phyloP scores from a whole-genome alignment of 257 asterid genomes.

The Solanum peruvianum region DNA sequence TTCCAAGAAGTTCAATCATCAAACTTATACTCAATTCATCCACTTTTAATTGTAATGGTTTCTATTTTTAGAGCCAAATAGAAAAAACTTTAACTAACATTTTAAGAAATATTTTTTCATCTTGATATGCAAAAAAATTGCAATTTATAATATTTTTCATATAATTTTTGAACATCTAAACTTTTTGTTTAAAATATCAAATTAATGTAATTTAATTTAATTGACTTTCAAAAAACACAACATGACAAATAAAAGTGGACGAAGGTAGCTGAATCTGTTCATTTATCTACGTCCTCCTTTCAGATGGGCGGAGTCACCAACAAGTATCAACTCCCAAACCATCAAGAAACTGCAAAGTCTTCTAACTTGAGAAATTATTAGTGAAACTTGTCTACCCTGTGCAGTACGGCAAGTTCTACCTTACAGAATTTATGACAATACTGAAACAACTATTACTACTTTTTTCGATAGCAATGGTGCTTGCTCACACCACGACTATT shows the following conservation, averaged over 20 bases:
- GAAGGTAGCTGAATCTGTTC: too few species aligned
- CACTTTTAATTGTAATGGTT: too few species aligned
- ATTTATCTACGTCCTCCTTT: background rate
- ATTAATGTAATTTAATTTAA: too few species aligned
- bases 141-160: too few species aligned
- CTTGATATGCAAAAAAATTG: too few species aligned
- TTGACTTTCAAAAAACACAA: too few species aligned
- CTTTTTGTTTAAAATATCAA: too few species aligned
- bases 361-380: background rate
- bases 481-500: background rate
- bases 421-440: background rate
- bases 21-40: background rate
- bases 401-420: background rate
- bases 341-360: background rate
- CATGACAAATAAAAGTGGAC: too few species aligned
- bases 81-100: too few species aligned
- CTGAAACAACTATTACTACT: background rate
- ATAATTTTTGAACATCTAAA: too few species aligned
- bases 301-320: background rate
- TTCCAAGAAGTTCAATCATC: background rate
- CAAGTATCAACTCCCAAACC: background rate
- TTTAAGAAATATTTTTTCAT: too few species aligned
- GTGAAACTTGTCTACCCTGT: background rate
- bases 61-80: too few species aligned
- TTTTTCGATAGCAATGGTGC: background rate